Evolutionary conservation across 306 rosid species (phyloP).

Genomic region (Rosa lucieae): DNA sequence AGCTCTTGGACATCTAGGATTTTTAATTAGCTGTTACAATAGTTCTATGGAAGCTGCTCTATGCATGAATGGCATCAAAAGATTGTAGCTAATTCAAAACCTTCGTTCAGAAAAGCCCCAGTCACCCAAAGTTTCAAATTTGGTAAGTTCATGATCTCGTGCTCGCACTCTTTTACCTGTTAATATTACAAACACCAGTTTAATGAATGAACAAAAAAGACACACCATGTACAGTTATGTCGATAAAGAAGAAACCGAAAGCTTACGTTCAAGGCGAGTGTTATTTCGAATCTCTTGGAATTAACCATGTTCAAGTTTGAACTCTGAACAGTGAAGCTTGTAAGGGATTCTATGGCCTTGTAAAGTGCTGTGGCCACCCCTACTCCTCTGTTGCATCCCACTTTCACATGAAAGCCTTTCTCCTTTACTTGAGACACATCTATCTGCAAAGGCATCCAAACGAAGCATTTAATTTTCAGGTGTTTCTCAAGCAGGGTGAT

Average conservation of each 20-base stretch:
- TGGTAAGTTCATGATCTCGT: conserved; percentile 58
- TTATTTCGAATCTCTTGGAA: conserved; percentile 52
- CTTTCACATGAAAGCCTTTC: conserved; percentile 67
- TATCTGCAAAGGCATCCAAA: conserved; percentile 42
- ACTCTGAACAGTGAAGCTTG: conserved; percentile 57
- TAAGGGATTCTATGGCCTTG: conserved; percentile 74
- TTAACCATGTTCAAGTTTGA: conserved; percentile 65
- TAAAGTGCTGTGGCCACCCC: conserved; percentile 66
- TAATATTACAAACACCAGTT: not conserved
- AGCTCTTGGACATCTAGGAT: too few relatives aligned
- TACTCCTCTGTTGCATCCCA: conserved; percentile 62
- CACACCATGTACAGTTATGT: not conserved
- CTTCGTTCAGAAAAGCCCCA: conserved; percentile 78
- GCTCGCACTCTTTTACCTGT: conserved; percentile 62
- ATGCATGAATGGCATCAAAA: not conserved
- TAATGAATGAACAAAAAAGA: not conserved
- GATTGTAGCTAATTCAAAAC: conserved; percentile 49
- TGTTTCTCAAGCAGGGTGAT: not conserved
- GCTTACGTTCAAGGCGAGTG: conserved; percentile 64
- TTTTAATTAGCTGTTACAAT: not conserved
- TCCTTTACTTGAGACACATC: conserved; percentile 84
- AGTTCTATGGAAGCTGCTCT: not conserved
- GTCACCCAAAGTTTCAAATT: conserved; percentile 93
- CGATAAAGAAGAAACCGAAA: not conserved
- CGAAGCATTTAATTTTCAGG: not conserved